Conservation (phyloP, 306 rosid genomes). For the Rosa multiflora region DNA sequence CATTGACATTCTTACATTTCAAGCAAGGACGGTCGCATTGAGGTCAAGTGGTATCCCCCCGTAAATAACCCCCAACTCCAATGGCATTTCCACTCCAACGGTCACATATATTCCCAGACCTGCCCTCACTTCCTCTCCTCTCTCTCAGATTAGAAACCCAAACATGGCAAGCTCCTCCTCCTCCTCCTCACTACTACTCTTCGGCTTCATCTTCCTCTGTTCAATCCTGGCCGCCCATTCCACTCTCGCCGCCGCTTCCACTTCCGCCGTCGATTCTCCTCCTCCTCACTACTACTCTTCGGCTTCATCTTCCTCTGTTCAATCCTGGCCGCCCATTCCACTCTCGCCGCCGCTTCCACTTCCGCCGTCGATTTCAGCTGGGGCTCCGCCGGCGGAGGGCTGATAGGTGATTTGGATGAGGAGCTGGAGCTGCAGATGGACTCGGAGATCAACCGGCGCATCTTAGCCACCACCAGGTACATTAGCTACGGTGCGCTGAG, state of each 20-base stretch:
- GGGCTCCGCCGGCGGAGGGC: slow-evolving; percentile 48
- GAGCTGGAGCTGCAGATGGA: slow-evolving; percentile 72
- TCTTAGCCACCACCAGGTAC: slow-evolving; percentile 58
- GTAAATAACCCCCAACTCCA: slow-evolving; percentile 29
- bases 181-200: background rate
- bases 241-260: slow-evolving; percentile 21
- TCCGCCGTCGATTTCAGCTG: slow-evolving; percentile 43
- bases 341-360: slow-evolving; percentile 31
- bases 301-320: slow-evolving; percentile 34
- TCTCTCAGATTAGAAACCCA: background rate
- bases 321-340: slow-evolving; percentile 55
- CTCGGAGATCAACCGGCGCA: slow-evolving; percentile 85
- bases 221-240: slow-evolving; percentile 61
- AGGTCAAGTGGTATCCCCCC: slow-evolving; percentile 46
- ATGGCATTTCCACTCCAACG: slow-evolving; percentile 28
- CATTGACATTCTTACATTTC: slow-evolving; percentile 31
- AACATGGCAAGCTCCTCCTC: slow-evolving; percentile 42
- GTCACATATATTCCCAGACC: slow-evolving; percentile 32
- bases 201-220: slow-evolving; percentile 27
- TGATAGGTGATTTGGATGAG: slow-evolving; percentile 38
- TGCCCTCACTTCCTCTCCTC: background rate
- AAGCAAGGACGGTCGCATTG: slow-evolving; percentile 32
- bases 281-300: background rate
- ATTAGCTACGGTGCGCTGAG: slow-evolving; percentile 95
- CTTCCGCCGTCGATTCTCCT: slow-evolving; percentile 42